Percentiles rank a stretch among this genome's conserved stretches.
Evolutionary conservation across 306 rosid genomes (phyloP).

Genomic region (Castanea mollissima): DNA sequence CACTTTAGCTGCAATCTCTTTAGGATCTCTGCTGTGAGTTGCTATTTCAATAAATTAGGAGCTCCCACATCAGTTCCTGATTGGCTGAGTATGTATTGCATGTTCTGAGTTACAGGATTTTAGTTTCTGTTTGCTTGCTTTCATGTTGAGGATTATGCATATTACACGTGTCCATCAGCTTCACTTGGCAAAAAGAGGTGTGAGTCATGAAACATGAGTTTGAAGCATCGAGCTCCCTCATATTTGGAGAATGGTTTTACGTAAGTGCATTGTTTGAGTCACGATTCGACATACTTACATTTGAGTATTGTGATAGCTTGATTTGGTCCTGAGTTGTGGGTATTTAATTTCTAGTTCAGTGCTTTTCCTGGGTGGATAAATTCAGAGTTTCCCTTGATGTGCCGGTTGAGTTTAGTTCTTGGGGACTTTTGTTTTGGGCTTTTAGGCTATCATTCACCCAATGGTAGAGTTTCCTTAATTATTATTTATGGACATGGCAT

Average conservation of each 20-base stretch:
- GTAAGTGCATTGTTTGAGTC: neutral
- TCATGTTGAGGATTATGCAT: too few relatives aligned
- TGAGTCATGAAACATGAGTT: neutral
- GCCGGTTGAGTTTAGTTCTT: neutral
- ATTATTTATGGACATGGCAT: neutral
- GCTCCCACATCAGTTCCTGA: neutral
- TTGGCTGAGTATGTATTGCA: neutral
- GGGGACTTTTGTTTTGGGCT: neutral
- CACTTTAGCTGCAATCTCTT: too few relatives aligned
- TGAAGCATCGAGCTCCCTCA: neutral
- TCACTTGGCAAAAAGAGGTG: too few relatives aligned
- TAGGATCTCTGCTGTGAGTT: too few relatives aligned
- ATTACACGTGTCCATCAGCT: too few relatives aligned
- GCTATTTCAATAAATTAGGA: too few relatives aligned
- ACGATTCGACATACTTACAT: neutral
- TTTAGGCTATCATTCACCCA: neutral
- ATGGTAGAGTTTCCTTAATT: neutral
- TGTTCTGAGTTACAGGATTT: neutral
- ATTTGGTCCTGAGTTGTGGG: neutral
- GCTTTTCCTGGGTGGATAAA: neutral
- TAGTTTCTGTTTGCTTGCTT: neutral
- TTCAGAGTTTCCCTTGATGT: neutral
- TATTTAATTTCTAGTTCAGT: neutral
- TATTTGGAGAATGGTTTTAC: neutral
- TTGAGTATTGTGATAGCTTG: neutral